Percentiles rank a stretch among this genome's conserved stretches.
Evolutionary conservation across 371 early-diverging fungal species (phyloP).

Genomic region (Smittium mucronatum): DNA sequence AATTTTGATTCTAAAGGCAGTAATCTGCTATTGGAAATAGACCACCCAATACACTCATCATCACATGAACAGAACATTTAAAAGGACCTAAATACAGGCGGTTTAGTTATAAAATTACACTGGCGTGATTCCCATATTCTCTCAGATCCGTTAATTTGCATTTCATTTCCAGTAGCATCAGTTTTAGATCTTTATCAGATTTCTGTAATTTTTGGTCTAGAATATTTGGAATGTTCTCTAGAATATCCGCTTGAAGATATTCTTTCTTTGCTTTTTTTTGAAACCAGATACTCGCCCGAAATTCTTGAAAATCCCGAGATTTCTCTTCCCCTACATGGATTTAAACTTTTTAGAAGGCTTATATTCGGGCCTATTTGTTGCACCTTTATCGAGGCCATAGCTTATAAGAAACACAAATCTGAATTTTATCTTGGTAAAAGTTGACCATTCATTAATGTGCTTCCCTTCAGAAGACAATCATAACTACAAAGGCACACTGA

Average conservation of each 20-base stretch:
- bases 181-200: conserved; percentile 10
- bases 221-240: conserved; percentile 62
- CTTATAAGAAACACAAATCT: conserved; percentile 88
- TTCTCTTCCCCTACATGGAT: conserved; percentile 10
- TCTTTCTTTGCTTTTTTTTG: conserved; percentile 52
- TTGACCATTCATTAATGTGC: conserved; percentile 34
- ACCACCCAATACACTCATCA: conserved; percentile 36
- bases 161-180: conserved; percentile 55
- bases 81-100: conserved; percentile 45
- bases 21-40: conserved; percentile 32
- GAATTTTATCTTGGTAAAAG: conserved; percentile 85
- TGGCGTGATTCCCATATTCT: conserved; percentile 23
- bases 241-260: conserved; percentile 88
- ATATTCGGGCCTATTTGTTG: conserved; percentile 61
- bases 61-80: conserved; percentile 43
- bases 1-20: conserved; percentile 30
- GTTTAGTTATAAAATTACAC: conserved; percentile 59
- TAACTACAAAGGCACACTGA: conserved; percentile 31
- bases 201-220: conserved; percentile 28
- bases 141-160: conserved; percentile 34
- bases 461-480: conserved; percentile 29
- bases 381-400: conserved; percentile 55
- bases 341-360: conserved; percentile 27
- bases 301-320: conserved; percentile 12
- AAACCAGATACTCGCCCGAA: conserved; percentile 39